Evolutionary conservation across 495 filamentous ascomycete genomes (phyloP).

Genomic region (Penicillium macrosclerotiorum): DNA sequence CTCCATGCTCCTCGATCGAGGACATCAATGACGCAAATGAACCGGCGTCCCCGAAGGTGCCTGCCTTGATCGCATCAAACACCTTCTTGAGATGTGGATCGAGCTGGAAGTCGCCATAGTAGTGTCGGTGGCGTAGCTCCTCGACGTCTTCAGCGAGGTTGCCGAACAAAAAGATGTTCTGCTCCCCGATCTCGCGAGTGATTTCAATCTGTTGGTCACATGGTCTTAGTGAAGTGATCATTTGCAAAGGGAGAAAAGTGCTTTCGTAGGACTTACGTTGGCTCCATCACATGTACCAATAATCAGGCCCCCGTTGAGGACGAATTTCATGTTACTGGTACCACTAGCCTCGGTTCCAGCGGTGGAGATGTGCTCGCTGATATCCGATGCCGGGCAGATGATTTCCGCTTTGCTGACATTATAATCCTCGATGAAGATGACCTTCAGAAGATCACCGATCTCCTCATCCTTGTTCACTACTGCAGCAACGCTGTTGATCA

Average conservation of each 20-base stretch:
- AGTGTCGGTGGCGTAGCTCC: constrained; percentile 88
- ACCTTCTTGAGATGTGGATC: constrained; percentile 74
- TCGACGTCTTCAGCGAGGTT: constrained; percentile 96
- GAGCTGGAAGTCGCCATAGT: constrained; percentile 73
- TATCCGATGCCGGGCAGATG: constrained; percentile 88
- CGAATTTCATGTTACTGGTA: constrained; percentile 96
- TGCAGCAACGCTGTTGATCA: constrained; percentile 88
- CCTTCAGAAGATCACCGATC: constrained; percentile 91
- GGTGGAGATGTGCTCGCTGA: constrained; percentile 98
- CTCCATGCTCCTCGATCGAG: constrained; percentile 85
- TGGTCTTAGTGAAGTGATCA: no score
- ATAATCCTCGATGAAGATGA: constrained; percentile 96
- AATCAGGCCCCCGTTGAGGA: constrained; percentile 92
- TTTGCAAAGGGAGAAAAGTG: constrained; percentile 10
- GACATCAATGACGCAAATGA: constrained; percentile 78
- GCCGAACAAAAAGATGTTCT: constrained; percentile 98
- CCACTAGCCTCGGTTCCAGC: constrained; percentile 81
- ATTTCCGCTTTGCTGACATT: constrained; percentile 99
- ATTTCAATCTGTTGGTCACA: constrained; percentile 97
- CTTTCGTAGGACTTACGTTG: constrained; percentile 63
- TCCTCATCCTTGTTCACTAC: constrained; percentile 91
- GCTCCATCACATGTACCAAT: constrained; percentile 98
- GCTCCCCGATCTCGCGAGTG: constrained; percentile 91
- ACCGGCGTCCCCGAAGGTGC: constrained; percentile 71
- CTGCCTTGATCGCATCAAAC: constrained; percentile 75